Conservation (phyloP, 441 rosid species). For the Caryocar brasiliense region DNA sequence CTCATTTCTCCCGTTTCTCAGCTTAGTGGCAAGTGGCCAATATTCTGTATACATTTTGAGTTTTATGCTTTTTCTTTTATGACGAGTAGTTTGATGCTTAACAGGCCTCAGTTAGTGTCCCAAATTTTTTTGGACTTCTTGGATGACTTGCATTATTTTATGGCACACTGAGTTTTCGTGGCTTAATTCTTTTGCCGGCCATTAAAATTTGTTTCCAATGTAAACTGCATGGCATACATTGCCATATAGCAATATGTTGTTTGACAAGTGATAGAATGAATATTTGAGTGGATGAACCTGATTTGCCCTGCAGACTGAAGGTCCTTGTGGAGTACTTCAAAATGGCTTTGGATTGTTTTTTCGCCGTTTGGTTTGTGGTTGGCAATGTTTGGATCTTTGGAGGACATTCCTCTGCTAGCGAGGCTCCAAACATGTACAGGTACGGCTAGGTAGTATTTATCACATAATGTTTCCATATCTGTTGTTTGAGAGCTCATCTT, state of each 20-base stretch:
- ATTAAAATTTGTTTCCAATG: neutral
- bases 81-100: no score
- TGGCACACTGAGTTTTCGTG: neutral
- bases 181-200: neutral
- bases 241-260: no score
- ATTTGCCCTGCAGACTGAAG: slow-evolving; percentile 50
- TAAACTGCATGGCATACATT: neutral
- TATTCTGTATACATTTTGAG: no score
- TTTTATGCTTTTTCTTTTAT: no score
- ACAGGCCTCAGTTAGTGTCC: no score
- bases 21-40: no score
- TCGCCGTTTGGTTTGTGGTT: slow-evolving; percentile 97
- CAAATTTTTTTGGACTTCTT: no score
- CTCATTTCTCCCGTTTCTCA: no score
- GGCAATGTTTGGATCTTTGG: slow-evolving; percentile 99
- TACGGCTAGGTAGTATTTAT: slow-evolving; percentile 6
- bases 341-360: slow-evolving; percentile 93
- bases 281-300: no score
- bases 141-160: no score
- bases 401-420: slow-evolving; percentile 77
- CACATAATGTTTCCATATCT: neutral
- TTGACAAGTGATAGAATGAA: no score
- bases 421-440: slow-evolving; percentile 98
- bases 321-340: slow-evolving; percentile 82
- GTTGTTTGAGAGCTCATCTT: neutral